Conservation (phyloP, 2,329 filamentous ascomycete genomes). For the Ophiostoma tasmaniense region DNA sequence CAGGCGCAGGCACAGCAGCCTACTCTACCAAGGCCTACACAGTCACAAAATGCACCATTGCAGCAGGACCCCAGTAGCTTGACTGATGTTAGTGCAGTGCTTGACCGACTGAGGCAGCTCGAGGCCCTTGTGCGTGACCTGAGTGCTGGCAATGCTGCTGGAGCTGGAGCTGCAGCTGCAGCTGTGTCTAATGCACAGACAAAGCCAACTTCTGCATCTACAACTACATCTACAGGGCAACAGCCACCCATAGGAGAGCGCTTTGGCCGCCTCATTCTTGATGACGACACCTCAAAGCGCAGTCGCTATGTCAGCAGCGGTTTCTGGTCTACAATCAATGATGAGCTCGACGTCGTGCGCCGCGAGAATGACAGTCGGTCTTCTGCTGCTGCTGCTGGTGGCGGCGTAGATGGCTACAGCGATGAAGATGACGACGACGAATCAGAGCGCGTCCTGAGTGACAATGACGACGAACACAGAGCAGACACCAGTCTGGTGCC, state of each 20-base stretch:
- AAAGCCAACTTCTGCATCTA: not conserved
- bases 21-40: not conserved
- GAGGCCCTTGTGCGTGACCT: slow-evolving; percentile 45
- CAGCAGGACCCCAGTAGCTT: not conserved
- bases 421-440: slow-evolving; percentile 28
- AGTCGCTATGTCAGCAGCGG: slow-evolving; percentile 43
- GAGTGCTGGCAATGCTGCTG: slow-evolving; percentile 25
- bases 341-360: slow-evolving; percentile 43
- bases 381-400: slow-evolving; percentile 11
- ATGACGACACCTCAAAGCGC: slow-evolving; percentile 31
- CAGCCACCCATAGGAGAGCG: slow-evolving; percentile 28
- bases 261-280: slow-evolving; percentile 41
- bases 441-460: slow-evolving; percentile 22
- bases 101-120: slow-evolving; percentile 42
- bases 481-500: not conserved
- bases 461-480: slow-evolving; percentile 23
- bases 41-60: not conserved
- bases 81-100: slow-evolving; percentile 31
- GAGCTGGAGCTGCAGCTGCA: not conserved
- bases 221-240: not conserved
- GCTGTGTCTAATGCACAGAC: not conserved
- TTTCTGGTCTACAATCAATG: slow-evolving; percentile 49
- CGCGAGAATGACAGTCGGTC: slow-evolving; percentile 30
- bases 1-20: not conserved
- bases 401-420: slow-evolving; percentile 32